These are phyloP conservation scores for Pestalotiopsis sp. DNA, from an alignment of 2,329 filamentous ascomycete genomes.

Conservation along the genomic window DNA sequence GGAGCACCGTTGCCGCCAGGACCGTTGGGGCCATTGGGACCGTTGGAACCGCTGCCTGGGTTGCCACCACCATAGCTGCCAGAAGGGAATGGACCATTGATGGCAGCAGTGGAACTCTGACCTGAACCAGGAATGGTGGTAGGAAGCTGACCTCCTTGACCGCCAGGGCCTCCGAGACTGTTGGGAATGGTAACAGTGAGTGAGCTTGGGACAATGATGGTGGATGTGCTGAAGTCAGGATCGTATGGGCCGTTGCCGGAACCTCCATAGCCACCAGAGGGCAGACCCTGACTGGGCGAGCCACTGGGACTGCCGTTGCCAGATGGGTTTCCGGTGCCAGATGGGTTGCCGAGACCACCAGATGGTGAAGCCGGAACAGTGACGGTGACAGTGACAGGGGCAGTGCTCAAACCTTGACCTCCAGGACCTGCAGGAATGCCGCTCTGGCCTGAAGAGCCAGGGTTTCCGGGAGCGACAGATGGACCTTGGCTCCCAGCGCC, in stretches of 20 bases:
- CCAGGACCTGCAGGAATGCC: constrained; percentile 3
- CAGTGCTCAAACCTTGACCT: constrained; percentile 4
- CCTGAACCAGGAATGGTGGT: neutral
- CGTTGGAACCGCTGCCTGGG: constrained; percentile 4
- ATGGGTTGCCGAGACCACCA: neutral
- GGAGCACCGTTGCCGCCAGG: too few species aligned
- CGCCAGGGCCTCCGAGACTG: constrained; percentile 2
- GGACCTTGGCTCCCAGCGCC: neutral
- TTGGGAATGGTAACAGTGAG: constrained; percentile 3
- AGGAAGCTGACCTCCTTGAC: neutral
- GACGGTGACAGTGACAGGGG: constrained; percentile 7
- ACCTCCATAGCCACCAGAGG: constrained; percentile 2
- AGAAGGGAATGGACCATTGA: neutral
- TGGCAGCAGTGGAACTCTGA: neutral
- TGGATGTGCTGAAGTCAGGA: constrained; percentile 1
- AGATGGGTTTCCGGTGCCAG: neutral
- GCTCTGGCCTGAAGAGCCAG: neutral
- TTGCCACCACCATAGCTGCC: constrained; percentile 6
- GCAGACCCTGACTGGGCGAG: neutral
- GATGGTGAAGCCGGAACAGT: neutral
- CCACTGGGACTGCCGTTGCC: constrained; percentile 1
- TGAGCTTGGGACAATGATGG: neutral
- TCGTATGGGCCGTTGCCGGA: neutral
- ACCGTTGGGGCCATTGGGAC: constrained; percentile 6
- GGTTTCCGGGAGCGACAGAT: constrained; percentile 5